These are phyloP conservation scores for Hypoxylon fuscum DNA, from an alignment of 495 filamentous ascomycete species.

Conservation along the genomic window DNA sequence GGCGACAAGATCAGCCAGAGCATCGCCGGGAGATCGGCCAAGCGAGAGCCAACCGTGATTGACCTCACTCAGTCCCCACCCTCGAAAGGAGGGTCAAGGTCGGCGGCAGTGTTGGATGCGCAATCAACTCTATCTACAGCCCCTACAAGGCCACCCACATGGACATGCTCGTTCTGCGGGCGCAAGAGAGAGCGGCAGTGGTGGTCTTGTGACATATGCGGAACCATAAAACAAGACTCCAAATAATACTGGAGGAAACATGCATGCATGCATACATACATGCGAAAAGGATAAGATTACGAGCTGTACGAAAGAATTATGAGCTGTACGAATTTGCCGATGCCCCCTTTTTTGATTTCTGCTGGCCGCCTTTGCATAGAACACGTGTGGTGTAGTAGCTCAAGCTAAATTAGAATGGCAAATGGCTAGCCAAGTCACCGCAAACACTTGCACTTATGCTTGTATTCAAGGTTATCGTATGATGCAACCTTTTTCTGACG, in stretches of 20 bases:
- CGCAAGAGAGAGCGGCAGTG: constrained; percentile 74
- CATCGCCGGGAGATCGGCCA: constrained; percentile 33
- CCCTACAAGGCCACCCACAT: constrained; percentile 62
- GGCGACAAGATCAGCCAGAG: constrained; percentile 50
- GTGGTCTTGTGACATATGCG: constrained; percentile 81
- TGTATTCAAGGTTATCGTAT: too few relatives aligned
- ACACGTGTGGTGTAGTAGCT: background rate
- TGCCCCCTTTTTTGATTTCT: constrained; percentile 12
- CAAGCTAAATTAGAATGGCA: background rate
- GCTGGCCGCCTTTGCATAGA: background rate
- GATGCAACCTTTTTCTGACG: background rate
- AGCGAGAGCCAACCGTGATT: constrained; percentile 33
- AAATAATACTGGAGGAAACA: constrained; percentile 2
- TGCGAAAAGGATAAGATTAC: constrained; percentile 1
- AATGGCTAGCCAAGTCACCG: too few relatives aligned
- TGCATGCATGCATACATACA: too few relatives aligned
- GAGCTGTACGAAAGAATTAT: too few relatives aligned
- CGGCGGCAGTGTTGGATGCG: constrained; percentile 27
- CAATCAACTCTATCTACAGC: constrained; percentile 37
- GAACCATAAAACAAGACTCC: constrained; percentile 65
- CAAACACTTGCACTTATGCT: background rate
- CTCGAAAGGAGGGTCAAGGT: constrained; percentile 38
- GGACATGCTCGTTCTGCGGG: constrained; percentile 75
- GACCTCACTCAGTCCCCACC: constrained; percentile 46
- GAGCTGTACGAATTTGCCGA: background rate